phyloP scores from a whole-genome alignment of 352 stramenopile genomes.

The Phytophthora cryptogea region DNA sequence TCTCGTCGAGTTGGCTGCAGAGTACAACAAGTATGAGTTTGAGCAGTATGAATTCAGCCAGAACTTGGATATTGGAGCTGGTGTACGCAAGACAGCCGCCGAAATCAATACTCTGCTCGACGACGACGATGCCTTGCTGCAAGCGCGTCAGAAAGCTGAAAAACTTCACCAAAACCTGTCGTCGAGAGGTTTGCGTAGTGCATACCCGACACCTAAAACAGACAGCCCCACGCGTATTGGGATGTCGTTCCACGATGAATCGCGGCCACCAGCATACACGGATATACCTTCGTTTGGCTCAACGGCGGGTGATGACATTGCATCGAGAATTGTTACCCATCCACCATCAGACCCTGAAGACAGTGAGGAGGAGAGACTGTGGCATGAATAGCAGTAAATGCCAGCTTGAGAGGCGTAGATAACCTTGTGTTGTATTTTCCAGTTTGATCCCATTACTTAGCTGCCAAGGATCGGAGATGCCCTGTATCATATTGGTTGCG shows the following conservation, averaged over 20 bases:
- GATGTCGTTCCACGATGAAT: conserved; percentile 22
- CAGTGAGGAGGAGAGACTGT: conserved; percentile 11
- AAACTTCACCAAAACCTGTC: conserved; percentile 65
- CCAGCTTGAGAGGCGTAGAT: background rate
- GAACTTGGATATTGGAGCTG: conserved; percentile 65
- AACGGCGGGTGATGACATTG: conserved; percentile 40
- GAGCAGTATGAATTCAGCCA: conserved; percentile 80
- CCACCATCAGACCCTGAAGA: conserved; percentile 23
- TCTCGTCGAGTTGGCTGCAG: conserved; percentile 43
- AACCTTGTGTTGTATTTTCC: conserved; percentile 10
- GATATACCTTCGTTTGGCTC: conserved; percentile 27
- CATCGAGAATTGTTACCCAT: conserved; percentile 52
- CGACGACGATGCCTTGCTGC: conserved; percentile 57
- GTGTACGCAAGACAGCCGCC: conserved; percentile 60
- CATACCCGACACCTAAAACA: conserved; percentile 26
- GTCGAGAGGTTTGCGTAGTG: conserved; percentile 44
- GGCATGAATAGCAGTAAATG: background rate
- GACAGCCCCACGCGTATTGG: conserved; percentile 5
- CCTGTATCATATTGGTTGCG: conserved; percentile 59
- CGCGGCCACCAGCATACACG: conserved; percentile 41
- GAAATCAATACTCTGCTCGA: conserved; percentile 55
- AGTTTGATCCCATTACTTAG: conserved; percentile 12
- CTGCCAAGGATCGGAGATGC: conserved; percentile 46
- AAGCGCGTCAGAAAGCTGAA: conserved; percentile 48
- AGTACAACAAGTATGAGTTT: conserved; percentile 80